Percentiles rank a stretch among this genome's conserved stretches.
Conservation (phyloP, 768 basidiomycete genomes). For the Rhizopogon roseolus region DNA sequence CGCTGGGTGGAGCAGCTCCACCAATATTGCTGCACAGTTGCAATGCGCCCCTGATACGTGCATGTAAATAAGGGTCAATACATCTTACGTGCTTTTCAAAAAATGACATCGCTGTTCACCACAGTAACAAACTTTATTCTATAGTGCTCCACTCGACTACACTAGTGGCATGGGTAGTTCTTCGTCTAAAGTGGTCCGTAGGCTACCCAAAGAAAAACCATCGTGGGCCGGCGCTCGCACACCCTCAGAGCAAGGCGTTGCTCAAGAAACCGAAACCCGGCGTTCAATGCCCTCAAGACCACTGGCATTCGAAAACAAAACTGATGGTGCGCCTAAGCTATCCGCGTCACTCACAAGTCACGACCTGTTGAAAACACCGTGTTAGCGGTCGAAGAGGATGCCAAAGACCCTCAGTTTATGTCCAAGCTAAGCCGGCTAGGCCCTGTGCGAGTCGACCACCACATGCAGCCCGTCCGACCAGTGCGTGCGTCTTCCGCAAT, state of each 20-base stretch:
- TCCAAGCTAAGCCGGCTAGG: conserved; percentile 62
- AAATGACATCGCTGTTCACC: too few relatives aligned
- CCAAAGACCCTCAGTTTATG: conserved; percentile 68
- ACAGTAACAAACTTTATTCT: too few relatives aligned
- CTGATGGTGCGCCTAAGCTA: conserved; percentile 34
- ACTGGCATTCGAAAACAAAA: conserved; percentile 47
- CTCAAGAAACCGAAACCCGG: conserved; percentile 3
- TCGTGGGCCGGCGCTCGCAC: conserved; percentile 46
- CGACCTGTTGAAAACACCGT: neutral
- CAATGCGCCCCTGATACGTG: too few relatives aligned
- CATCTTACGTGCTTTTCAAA: too few relatives aligned
- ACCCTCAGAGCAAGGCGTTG: conserved; percentile 13
- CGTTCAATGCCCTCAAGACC: conserved; percentile 17
- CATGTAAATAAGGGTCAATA: too few relatives aligned
- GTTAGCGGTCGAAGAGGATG: conserved; percentile 58
- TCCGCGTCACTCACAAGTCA: neutral
- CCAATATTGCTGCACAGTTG: too few relatives aligned
- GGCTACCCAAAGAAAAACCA: conserved; percentile 46
- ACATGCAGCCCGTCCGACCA: conserved; percentile 43
- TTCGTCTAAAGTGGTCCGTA: conserved; percentile 56
- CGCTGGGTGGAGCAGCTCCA: too few relatives aligned
- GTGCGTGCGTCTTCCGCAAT: conserved; percentile 28
- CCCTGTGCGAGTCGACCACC: conserved; percentile 66
- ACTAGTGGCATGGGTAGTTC: conserved; percentile 48
- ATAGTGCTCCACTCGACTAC: neutral